A percentile compares a stretch with the other conserved stretches of the same genome.
Conservation (phyloP, 2,329 filamentous ascomycete species). For the Epichloe bromicola region DNA sequence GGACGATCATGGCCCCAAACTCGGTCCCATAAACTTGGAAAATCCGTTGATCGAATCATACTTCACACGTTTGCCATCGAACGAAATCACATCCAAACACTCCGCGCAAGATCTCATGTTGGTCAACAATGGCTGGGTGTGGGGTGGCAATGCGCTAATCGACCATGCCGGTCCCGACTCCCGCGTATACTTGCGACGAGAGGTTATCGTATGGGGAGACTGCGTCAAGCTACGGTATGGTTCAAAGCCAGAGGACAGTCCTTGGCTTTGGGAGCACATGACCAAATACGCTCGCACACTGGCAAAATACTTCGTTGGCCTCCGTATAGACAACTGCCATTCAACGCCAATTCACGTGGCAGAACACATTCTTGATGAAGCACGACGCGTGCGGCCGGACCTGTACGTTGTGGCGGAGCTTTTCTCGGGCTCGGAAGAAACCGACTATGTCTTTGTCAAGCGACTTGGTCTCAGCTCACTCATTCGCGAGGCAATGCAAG, state of each 20-base stretch:
- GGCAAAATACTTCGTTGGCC: constrained; percentile 88
- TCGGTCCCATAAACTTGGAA: constrained; percentile 62
- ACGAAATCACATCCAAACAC: constrained; percentile 65
- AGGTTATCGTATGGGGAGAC: constrained; percentile 97
- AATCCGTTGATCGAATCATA: constrained; percentile 87
- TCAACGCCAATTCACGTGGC: constrained; percentile 91
- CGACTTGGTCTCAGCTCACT: constrained; percentile 80
- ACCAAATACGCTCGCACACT: constrained; percentile 80
- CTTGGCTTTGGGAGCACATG: constrained; percentile 94
- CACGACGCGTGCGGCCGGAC: constrained; percentile 75
- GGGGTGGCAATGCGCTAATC: constrained; percentile 86
- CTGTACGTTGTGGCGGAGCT: constrained; percentile 89
- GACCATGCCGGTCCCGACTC: constrained; percentile 89
- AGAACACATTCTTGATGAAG: constrained; percentile 87
- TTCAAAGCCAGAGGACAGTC: constrained; percentile 64
- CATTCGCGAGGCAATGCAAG: constrained; percentile 96
- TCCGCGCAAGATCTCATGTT: constrained; percentile 65
- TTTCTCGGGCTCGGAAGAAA: constrained; percentile 90
- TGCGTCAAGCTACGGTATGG: constrained; percentile 96
- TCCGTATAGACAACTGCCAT: constrained; percentile 96
- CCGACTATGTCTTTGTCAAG: constrained; percentile 93
- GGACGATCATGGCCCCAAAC: constrained; percentile 81
- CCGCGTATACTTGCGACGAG: constrained; percentile 83
- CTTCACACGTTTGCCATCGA: constrained; percentile 78
- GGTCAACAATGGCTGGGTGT: constrained; percentile 97